Evolutionary conservation across 345 rosid genomes (phyloP), one percentile per base, ranked within the genome.

Genomic region (Dipteronia sinensis): DNA sequence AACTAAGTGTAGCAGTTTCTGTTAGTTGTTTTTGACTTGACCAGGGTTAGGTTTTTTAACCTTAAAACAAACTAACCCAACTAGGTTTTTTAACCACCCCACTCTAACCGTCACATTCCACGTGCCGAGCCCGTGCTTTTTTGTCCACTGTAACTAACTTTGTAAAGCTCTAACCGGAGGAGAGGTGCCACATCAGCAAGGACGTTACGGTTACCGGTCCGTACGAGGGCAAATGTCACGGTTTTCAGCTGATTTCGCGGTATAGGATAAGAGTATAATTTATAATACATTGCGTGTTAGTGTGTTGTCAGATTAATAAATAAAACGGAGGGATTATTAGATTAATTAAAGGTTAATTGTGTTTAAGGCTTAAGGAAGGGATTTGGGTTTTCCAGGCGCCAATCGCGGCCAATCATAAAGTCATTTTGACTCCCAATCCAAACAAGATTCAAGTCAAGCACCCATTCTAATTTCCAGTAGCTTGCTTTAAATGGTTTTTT

Each of bases 321-420:
- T 23, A 16, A 7, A 58, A 59, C 22, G 27, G 22, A 1, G 64
- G 64, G 23, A n/a, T 59, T 59, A 20, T 59, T 19, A 56, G 4
- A n/a, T 15, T 59, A 20, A 59, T 20, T 59, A 7, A 59, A 20
- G 27, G 63, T 6, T 59, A 59, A 20, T 59, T 20, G 64, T 22
- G 64, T 59, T 59, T 8, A 7, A 25, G 27, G 1, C 13, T 3
- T n/a, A 31, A 12, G 8, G 1, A 67, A 38, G 0, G 12, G 44
- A 16, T 23, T 74, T 34, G 46, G 31, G 74, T 65, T 83, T 55
- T 67, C 68, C 10, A 67, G 81, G 93, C 93, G 91, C 78, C 87
- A 91, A 88, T 91, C 93, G 86, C 96, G 93, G 90, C 78, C 79
- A n/a, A 62, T n/a, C 20, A 59, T 59, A 74, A 56, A 75, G 56